Conservation (phyloP, 129 eudicot genomes). For the Escallonia rubra region DNA sequence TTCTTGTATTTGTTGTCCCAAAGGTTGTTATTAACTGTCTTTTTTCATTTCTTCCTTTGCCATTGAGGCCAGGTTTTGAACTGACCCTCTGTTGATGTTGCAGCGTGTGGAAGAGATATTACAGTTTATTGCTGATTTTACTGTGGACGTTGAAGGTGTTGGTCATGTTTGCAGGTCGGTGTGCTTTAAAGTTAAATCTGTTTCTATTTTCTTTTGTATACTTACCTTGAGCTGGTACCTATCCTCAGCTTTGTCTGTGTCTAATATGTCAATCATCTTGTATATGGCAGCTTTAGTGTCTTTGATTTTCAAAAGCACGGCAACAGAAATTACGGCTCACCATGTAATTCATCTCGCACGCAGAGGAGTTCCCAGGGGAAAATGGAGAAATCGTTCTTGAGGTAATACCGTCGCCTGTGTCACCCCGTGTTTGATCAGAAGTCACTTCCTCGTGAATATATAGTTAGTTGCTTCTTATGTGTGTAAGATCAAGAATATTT, state of each 20-base stretch:
- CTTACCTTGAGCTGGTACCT: neutral
- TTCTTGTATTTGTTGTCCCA: slow-evolving; percentile 86
- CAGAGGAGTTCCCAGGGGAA: slow-evolving; percentile 89
- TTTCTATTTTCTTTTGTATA: neutral
- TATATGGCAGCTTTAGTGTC: slow-evolving; percentile 61
- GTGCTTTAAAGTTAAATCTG: neutral
- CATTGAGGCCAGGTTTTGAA: neutral
- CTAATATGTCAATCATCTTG: neutral
- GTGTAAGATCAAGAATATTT: neutral
- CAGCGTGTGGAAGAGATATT: slow-evolving; percentile 87
- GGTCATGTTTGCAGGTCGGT: slow-evolving; percentile 91
- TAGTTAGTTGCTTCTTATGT: neutral
- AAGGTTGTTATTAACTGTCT: slow-evolving; percentile 38
- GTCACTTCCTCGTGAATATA: neutral
- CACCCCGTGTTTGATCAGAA: neutral
- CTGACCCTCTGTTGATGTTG: slow-evolving; percentile 14
- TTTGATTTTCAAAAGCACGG: slow-evolving; percentile 78
- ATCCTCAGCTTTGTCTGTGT: neutral
- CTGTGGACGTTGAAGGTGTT: slow-evolving; percentile 81
- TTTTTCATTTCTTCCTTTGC: neutral
- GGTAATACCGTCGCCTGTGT: slow-evolving; percentile 29
- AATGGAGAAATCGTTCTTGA: slow-evolving; percentile 92
- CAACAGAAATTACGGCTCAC: slow-evolving; percentile 72
- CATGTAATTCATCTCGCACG: slow-evolving; percentile 41
- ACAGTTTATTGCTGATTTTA: slow-evolving; percentile 74